Conservation (phyloP, 169 alveolate genomes). For the Babesia microti region DNA sequence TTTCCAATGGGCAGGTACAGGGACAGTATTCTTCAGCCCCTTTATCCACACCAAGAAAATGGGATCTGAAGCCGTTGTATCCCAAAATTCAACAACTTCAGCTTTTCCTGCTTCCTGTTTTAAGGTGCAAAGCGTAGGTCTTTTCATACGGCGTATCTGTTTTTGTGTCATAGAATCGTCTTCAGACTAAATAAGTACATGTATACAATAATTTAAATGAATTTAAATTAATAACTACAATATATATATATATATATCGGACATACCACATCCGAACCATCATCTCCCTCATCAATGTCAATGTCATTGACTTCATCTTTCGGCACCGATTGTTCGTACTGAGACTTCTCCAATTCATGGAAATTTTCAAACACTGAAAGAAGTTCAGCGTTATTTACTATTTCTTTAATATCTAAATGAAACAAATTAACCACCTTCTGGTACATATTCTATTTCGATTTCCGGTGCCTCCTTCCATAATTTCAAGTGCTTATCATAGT, state of each 20-base stretch:
- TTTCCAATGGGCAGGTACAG: conserved; percentile 97
- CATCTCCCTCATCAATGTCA: conserved; percentile 43
- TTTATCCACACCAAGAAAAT: conserved; percentile 84
- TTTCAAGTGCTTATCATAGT: conserved; percentile 21
- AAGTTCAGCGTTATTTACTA: conserved; percentile 13
- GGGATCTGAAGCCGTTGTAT: conserved; percentile 92
- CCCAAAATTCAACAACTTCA: conserved; percentile 87
- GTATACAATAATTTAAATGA: too few species aligned
- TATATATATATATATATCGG: too few species aligned
- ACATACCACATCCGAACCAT: too few species aligned
- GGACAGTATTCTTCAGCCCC: conserved; percentile 85
- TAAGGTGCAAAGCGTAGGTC: conserved; percentile 42
- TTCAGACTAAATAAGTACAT: too few species aligned
- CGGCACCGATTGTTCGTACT: conserved; percentile 11
- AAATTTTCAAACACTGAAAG: conserved; percentile 27
- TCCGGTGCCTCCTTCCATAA: conserved; percentile 29
- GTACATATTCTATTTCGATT: conserved; percentile 32
- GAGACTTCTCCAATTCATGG: conserved; percentile 27
- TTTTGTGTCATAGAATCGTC: too few species aligned
- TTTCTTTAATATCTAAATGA: not conserved
- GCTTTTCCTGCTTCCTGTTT: conserved; percentile 61
- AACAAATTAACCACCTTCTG: conserved; percentile 2
- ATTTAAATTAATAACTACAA: too few species aligned
- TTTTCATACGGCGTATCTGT: conserved; percentile 23
- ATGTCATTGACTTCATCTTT: conserved; percentile 14